phyloP scores from a whole-genome alignment of 2,329 filamentous ascomycete species.

The Diplocarpon mali region DNA sequence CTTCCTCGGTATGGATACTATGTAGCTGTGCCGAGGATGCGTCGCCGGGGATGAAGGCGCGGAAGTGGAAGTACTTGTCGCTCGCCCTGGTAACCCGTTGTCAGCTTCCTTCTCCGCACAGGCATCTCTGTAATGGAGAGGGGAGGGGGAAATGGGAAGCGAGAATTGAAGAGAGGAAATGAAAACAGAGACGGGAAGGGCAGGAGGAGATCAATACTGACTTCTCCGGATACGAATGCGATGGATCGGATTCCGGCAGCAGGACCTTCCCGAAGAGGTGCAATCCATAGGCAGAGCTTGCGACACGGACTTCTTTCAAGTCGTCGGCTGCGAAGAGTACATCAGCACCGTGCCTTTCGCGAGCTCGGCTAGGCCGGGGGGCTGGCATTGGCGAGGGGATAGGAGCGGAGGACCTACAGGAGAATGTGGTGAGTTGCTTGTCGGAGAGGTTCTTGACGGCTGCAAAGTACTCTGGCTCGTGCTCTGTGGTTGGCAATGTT shows the following conservation, averaged over 20 bases:
- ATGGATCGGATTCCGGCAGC: constrained; percentile 29
- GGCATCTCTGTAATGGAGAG: too few species aligned
- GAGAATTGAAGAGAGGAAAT: not conserved
- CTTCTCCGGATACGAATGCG: constrained; percentile 9
- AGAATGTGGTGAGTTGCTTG: constrained; percentile 24
- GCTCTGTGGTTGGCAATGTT: constrained; percentile 32
- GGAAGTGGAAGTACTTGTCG: constrained; percentile 37
- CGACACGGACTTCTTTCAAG: constrained; percentile 35
- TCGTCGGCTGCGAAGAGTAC: constrained; percentile 30
- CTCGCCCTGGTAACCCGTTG: constrained; percentile 14
- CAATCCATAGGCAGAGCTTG: constrained; percentile 33
- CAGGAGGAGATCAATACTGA: not conserved
- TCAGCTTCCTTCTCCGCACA: not conserved
- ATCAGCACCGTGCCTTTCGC: not conserved
- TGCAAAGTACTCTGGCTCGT: constrained; percentile 45
- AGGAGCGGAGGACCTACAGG: constrained; percentile 22
- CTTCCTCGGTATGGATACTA: constrained; percentile 35
- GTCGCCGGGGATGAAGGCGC: constrained; percentile 35
- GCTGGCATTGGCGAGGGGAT: not conserved
- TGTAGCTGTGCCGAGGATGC: constrained; percentile 32
- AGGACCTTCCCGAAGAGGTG: constrained; percentile 40
- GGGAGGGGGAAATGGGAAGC: too few species aligned
- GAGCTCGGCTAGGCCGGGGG: too few species aligned
- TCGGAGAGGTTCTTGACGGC: constrained; percentile 29
- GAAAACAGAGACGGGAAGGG: too few species aligned